phyloP scores from a whole-genome alignment of 441 rosid genomes.

The Viola pubescens region DNA sequence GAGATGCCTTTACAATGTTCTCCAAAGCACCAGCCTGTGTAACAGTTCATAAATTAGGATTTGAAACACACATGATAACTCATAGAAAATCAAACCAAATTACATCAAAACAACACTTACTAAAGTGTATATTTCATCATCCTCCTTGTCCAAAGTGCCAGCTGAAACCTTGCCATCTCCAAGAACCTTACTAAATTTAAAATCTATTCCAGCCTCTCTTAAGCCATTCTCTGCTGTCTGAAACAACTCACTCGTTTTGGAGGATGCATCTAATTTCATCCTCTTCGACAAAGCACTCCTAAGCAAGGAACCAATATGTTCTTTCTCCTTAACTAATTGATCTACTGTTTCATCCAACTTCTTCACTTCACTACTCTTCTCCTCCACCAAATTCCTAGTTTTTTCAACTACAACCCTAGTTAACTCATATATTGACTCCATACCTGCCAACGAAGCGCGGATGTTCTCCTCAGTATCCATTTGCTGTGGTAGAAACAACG shows the following conservation, averaged over 20 bases:
- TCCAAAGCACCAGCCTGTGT: constrained; percentile 82
- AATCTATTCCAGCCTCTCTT: constrained; percentile 62
- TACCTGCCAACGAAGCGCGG: constrained; percentile 79
- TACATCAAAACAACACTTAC: constrained; percentile 30
- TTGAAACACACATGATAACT: constrained; percentile 5
- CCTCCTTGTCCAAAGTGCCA: constrained; percentile 35
- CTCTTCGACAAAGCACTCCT: constrained; percentile 79
- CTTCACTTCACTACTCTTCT: constrained; percentile 51
- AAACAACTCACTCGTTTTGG: constrained; percentile 54
- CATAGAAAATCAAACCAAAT: constrained; percentile 7
- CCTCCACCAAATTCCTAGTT: constrained; percentile 47
- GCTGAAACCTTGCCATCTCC: constrained; percentile 30
- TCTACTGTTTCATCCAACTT: constrained; percentile 61
- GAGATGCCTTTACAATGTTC: constrained; percentile 84
- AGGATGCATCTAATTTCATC: constrained; percentile 41
- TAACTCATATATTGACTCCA: constrained; percentile 73
- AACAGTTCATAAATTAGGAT: constrained; percentile 12
- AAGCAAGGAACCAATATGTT: constrained; percentile 74
- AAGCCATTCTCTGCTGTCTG: constrained; percentile 80
- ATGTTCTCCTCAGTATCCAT: constrained; percentile 70
- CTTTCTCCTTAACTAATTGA: constrained; percentile 65
- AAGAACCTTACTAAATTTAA: constrained; percentile 40
- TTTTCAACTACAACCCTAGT: constrained; percentile 47
- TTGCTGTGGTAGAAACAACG: constrained; percentile 74
- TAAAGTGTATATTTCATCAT: constrained; percentile 74